Evolutionary conservation across 768 basidiomycete genomes (phyloP).

Genomic region (Fibroporia radiculosa): DNA sequence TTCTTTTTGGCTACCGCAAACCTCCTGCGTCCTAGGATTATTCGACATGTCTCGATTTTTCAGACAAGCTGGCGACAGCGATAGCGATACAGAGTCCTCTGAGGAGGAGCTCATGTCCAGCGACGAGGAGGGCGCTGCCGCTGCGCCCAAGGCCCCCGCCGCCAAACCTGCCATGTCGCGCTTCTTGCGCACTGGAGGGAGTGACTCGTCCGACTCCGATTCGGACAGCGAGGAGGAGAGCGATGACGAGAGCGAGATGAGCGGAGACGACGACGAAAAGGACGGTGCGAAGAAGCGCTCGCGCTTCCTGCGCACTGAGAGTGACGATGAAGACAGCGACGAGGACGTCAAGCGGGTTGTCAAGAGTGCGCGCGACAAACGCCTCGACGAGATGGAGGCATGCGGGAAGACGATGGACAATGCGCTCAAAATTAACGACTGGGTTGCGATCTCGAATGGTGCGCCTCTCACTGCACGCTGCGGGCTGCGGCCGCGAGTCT

Average conservation of each 20-base stretch:
- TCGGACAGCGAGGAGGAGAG: conserved; percentile 38
- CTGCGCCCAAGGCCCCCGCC: conserved; percentile 36
- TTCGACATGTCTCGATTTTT: conserved; percentile 79
- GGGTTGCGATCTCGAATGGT: conserved; percentile 90
- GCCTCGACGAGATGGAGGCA: conserved; percentile 91
- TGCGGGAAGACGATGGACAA: conserved; percentile 91
- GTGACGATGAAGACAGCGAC: conserved; percentile 48
- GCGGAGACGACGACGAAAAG: conserved; percentile 29
- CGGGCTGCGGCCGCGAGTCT: conserved; percentile 2
- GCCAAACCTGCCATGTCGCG: conserved; percentile 66
- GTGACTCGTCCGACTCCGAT: conserved; percentile 45
- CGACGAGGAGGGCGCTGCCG: conserved; percentile 54
- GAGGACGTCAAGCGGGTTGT: conserved; percentile 67
- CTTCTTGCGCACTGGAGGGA: conserved; percentile 62
- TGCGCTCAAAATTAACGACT: conserved; percentile 93
- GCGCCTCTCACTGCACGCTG: conserved; percentile 16
- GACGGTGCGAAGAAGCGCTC: conserved; percentile 32
- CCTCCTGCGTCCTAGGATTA: not conserved
- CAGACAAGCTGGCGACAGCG: conserved; percentile 77
- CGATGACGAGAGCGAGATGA: conserved; percentile 47
- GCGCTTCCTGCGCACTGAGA: conserved; percentile 36
- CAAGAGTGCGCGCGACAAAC: conserved; percentile 86
- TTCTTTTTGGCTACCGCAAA: not conserved
- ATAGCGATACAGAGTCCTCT: conserved; percentile 71
- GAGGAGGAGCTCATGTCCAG: conserved; percentile 58